Conservation (phyloP, 192 early-diverging fungal genomes). For the Podila clonocystis region DNA sequence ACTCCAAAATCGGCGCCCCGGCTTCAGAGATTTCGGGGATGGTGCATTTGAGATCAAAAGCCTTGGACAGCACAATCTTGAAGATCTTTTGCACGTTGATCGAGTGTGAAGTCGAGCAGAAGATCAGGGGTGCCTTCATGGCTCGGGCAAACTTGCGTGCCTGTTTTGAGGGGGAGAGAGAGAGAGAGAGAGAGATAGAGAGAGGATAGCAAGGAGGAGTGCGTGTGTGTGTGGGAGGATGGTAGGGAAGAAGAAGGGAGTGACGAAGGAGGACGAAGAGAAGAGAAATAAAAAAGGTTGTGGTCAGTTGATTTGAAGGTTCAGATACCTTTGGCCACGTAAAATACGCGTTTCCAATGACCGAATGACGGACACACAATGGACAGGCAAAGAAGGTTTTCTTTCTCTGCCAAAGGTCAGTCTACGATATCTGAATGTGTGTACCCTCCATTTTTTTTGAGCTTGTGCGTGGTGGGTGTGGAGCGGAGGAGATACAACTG, state of each 20-base stretch:
- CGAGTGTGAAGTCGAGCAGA: slow-evolving; percentile 92
- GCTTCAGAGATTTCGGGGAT: slow-evolving; percentile 92
- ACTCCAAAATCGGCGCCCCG: slow-evolving; percentile 94
- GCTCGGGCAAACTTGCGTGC: slow-evolving; percentile 89
- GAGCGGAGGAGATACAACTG: not conserved
- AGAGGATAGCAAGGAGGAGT: not conserved
- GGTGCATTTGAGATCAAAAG: slow-evolving; percentile 93
- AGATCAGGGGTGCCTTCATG: slow-evolving; percentile 96
- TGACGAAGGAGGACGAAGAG: not conserved
- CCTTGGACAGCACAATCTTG: slow-evolving; percentile 94
- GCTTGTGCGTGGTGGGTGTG: too few species aligned
- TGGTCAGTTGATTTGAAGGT: too few species aligned
- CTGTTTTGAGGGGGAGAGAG: slow-evolving; percentile 27
- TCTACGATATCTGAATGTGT: not conserved
- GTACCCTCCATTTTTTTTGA: not conserved
- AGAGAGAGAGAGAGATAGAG: not conserved
- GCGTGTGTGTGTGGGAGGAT: too few species aligned
- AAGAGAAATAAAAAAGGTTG: not conserved
- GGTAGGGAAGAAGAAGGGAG: not conserved
- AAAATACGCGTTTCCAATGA: too few species aligned
- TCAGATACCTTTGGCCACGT: too few species aligned
- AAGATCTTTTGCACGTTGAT: slow-evolving; percentile 99
- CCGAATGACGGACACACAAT: not conserved
- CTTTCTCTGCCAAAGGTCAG: not conserved
- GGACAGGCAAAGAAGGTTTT: not conserved